Conservation (phyloP, 139 green algal species). For the Coelastrella sp. region DNA sequence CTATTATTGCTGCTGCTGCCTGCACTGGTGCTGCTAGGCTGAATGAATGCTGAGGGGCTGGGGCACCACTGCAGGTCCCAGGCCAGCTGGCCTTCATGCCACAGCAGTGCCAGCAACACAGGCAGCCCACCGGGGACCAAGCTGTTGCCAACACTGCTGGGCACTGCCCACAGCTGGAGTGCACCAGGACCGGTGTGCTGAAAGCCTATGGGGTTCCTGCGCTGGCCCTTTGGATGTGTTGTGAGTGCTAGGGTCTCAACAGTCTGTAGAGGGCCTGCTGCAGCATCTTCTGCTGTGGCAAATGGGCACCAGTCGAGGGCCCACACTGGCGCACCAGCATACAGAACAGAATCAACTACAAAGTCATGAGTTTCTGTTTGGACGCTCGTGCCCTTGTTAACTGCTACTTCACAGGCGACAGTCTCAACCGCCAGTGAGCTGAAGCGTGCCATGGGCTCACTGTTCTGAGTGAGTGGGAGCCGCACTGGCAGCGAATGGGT, state of each 20-base stretch:
- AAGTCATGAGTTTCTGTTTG: background rate
- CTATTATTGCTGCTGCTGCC: slow-evolving; percentile 20
- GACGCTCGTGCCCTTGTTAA: background rate
- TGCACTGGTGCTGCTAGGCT: background rate
- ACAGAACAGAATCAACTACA: slow-evolving; percentile 51
- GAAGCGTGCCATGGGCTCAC: slow-evolving; percentile 1
- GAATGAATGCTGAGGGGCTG: slow-evolving; percentile 42
- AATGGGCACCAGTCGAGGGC: slow-evolving; percentile 66
- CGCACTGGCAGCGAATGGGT: slow-evolving; percentile 14
- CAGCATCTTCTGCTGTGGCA: background rate
- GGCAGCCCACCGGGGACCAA: slow-evolving; percentile 9
- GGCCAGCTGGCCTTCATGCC: slow-evolving; percentile 63
- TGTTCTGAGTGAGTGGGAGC: background rate
- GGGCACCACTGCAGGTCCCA: slow-evolving; percentile 74
- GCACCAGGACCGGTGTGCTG: slow-evolving; percentile 37
- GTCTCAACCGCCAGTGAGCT: slow-evolving; percentile 1
- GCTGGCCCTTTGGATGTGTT: slow-evolving; percentile 47
- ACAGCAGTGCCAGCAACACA: slow-evolving; percentile 55
- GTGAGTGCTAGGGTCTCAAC: slow-evolving; percentile 60
- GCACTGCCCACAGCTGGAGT: slow-evolving; percentile 73
- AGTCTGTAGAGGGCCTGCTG: slow-evolving; percentile 22
- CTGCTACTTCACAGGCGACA: background rate
- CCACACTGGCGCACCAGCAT: slow-evolving; percentile 66
- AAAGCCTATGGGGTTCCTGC: slow-evolving; percentile 46
- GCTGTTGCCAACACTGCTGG: background rate